Percentiles rank a stretch among this genome's conserved stretches.
Conservation (phyloP, 176 grass and related monocot genomes). For the Zoysia pacifica region DNA sequence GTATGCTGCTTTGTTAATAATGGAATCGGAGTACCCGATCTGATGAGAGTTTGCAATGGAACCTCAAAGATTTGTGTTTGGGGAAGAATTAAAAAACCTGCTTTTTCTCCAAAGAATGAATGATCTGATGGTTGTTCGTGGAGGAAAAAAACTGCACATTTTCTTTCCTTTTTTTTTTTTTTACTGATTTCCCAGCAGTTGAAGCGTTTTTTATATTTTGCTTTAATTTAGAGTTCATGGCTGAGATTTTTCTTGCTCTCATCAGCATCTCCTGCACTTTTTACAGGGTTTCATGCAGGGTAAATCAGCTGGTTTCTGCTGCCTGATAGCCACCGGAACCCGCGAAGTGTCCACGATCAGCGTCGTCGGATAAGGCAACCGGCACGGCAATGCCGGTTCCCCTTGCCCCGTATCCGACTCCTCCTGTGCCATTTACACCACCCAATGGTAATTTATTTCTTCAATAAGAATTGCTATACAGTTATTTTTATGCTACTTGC, state of each 20-base stretch:
- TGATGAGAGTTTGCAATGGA: conserved; percentile 2
- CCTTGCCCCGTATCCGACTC: conserved; percentile 80
- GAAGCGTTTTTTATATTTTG: not conserved
- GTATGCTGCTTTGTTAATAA: not conserved
- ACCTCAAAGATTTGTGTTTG: conserved; percentile 18
- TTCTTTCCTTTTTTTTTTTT: not conserved
- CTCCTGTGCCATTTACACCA: conserved; percentile 71
- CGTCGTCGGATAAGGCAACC: conserved; percentile 43
- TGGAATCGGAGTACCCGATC: not conserved
- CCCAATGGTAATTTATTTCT: conserved; percentile 66
- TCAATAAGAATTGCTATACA: conserved; percentile 14
- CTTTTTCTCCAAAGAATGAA: not conserved
- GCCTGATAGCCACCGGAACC: conserved; percentile 16
- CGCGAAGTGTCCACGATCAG: not conserved
- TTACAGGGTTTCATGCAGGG: conserved; percentile 52
- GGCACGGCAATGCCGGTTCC: conserved; percentile 91
- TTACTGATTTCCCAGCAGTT: not conserved
- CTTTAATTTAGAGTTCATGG: not conserved
- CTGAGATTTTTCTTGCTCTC: conserved; percentile 17
- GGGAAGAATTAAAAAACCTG: not conserved
- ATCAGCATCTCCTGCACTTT: conserved; percentile 2
- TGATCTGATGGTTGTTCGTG: not conserved
- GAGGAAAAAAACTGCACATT: not conserved
- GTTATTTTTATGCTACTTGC: not conserved
- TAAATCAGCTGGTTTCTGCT: conserved; percentile 9